Base-by-base conservation (phyloP, 768 basidiomycete species). In the Lactarius deliciosus region DNA sequence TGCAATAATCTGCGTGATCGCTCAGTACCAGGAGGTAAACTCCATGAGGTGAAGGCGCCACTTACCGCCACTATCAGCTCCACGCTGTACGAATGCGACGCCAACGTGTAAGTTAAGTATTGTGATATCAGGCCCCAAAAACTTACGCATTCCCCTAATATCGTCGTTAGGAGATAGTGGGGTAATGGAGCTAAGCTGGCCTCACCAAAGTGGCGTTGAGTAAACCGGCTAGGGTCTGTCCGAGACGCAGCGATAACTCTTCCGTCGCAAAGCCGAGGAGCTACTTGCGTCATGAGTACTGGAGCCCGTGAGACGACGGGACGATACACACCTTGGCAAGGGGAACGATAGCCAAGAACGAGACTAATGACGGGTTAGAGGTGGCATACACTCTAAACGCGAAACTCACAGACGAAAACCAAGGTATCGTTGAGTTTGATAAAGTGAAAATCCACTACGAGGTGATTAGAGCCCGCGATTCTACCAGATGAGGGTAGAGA, bases 221-320 rank as follows among this genome's bases (percentile, higher is more conserved):
- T 2, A 95, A 81, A 45, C 92, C 92, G 3, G 92, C 91, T 13
- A 93, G 77, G 2, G 92, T 92, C 75, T 91, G 88, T 1, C 92
- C 93, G 1, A 94, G 87, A 36, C 92, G 86, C 63, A 92, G 72
- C 3, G 93, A 90, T 20, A 95, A 70, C 69, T 95, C 91, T 66
- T 95, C 93, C 0, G 93, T 95, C 1, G 91, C 91, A 73, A 93
- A 94, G 1, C 87, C 89, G 2, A 94, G 81, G 5, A 94, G 76
- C 89, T 91, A 57, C 45, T 30, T 58, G 20, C 10, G 36, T 72
- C 22, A 68, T 70, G 15, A 66, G 38, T 8, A 8, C 1, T 36
- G 41, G 40, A 15, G 34, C 56, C 32, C 11, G 0, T 36, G 43
- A 25, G 30, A 22, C 40, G 18, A 60, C 38, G 30, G 56, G 60